phyloP scores from a whole-genome alignment of 176 grass and related monocot genomes.

The Canna indica region DNA sequence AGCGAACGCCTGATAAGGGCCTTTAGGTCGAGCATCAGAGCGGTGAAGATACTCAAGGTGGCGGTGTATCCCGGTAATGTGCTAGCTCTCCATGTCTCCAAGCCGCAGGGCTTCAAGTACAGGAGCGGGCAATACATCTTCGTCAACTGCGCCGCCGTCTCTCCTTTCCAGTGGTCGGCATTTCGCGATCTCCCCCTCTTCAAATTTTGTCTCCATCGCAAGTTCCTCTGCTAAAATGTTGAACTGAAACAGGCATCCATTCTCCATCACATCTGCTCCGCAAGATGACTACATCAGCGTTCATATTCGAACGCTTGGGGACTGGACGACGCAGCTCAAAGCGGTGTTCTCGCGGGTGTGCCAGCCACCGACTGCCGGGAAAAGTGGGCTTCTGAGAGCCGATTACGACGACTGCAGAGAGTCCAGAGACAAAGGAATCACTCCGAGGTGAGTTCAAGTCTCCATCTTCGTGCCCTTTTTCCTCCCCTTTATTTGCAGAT shows the following conservation, averaged over 20 bases:
- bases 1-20: conserved; percentile 1
- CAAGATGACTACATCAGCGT: conserved; percentile 13
- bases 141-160: conserved; percentile 11
- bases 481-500: not conserved
- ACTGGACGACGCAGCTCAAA: conserved; percentile 12
- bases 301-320: conserved; percentile 2
- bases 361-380: not conserved
- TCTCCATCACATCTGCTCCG: conserved; percentile 16
- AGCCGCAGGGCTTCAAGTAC: conserved; percentile 12
- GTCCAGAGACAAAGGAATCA: not conserved
- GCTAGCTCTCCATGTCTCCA: not conserved
- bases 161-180: conserved; percentile 1
- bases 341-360: conserved; percentile 10
- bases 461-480: not conserved
- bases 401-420: not conserved
- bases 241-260: conserved; percentile 4
- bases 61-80: conserved; percentile 9
- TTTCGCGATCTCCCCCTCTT: not conserved
- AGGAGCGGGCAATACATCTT: conserved; percentile 6
- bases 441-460: not conserved
- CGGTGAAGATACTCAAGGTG: conserved; percentile 12
- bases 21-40: not conserved
- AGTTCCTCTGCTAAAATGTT: too few relatives aligned
- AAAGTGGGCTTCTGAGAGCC: conserved; percentile 1
- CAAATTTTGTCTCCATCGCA: not conserved